These are phyloP conservation scores for Russula sp. DNA, from an alignment of 768 basidiomycete species.

Conservation along the genomic window DNA sequence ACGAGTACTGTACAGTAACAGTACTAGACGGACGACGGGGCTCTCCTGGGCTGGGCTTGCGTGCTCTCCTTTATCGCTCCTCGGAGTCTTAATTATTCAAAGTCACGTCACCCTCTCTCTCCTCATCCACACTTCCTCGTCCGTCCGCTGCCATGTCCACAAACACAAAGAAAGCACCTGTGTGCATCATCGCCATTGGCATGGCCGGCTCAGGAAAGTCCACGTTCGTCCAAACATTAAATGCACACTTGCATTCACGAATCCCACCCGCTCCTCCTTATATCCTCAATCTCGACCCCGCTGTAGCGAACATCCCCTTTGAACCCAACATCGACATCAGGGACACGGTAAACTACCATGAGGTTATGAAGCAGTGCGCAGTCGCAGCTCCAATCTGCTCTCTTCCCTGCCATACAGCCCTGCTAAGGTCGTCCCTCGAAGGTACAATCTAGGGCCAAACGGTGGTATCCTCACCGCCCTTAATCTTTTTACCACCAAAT, in stretches of 20 bases:
- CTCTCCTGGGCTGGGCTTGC: neutral
- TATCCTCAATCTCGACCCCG: slow-evolving; percentile 96
- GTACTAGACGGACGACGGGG: too few relatives aligned
- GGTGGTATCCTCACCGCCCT: slow-evolving; percentile 96
- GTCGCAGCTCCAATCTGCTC: slow-evolving; percentile 22
- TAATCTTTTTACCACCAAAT: slow-evolving; percentile 97
- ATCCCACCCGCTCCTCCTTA: slow-evolving; percentile 72
- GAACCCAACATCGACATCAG: slow-evolving; percentile 97
- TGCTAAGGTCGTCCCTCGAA: slow-evolving; percentile 28
- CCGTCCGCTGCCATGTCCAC: neutral
- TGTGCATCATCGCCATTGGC: slow-evolving; percentile 84
- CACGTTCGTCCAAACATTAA: slow-evolving; percentile 92
- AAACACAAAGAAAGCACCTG: slow-evolving; percentile 46
- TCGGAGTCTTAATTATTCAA: slow-evolving; percentile 7
- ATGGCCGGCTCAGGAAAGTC: slow-evolving; percentile 99
- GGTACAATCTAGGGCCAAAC: slow-evolving; percentile 97
- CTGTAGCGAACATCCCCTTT: slow-evolving; percentile 85
- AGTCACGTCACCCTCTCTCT: neutral
- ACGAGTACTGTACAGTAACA: too few relatives aligned
- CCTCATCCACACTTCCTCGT: too few relatives aligned
- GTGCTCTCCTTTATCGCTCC: slow-evolving; percentile 17
- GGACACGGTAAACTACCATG: slow-evolving; percentile 94
- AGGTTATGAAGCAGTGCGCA: slow-evolving; percentile 99
- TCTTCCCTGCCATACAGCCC: slow-evolving; percentile 5
- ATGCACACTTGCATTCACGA: slow-evolving; percentile 76